Conservation (phyloP, 2,329 filamentous ascomycete species). For the Hypoxylon sp. region DNA sequence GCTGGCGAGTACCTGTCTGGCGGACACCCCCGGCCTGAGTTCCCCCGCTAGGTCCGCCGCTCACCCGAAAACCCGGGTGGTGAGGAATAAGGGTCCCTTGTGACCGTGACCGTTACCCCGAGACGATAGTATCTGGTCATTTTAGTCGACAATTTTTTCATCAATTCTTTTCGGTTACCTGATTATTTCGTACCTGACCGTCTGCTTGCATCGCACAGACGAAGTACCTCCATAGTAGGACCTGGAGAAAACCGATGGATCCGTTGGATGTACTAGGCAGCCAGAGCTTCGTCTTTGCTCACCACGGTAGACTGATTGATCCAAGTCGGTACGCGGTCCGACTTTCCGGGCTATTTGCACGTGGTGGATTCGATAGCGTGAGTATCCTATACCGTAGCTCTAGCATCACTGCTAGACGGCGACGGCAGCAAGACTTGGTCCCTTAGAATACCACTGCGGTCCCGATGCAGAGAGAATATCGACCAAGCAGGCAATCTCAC, state of each 20-base stretch:
- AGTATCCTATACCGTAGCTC: neutral
- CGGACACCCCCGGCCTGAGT: slow-evolving; percentile 24
- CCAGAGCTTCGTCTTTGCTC: slow-evolving; percentile 21
- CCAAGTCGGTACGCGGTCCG: slow-evolving; percentile 30
- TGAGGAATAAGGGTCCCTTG: slow-evolving; percentile 12
- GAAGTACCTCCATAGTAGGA: neutral
- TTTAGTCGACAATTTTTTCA: slow-evolving; percentile 7
- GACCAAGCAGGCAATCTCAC: slow-evolving; percentile 20
- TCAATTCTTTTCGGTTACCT: too few relatives aligned
- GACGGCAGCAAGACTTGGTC: slow-evolving; percentile 3
- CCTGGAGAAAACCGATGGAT: slow-evolving; percentile 4
- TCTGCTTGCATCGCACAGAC: too few relatives aligned
- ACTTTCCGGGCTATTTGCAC: slow-evolving; percentile 12
- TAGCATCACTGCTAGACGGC: slow-evolving; percentile 5
- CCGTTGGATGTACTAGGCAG: slow-evolving; percentile 6
- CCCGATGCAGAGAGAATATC: slow-evolving; percentile 4
- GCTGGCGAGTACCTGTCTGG: slow-evolving; percentile 15
- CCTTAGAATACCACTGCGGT: slow-evolving; percentile 14
- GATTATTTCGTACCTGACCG: too few relatives aligned
- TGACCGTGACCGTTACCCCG: slow-evolving; percentile 3
- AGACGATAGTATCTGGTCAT: slow-evolving; percentile 3
- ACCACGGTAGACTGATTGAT: neutral
- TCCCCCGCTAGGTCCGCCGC: slow-evolving; percentile 20
- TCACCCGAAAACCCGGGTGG: slow-evolving; percentile 17
- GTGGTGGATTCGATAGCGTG: slow-evolving; percentile 4